These are phyloP conservation scores for Podaxis mareebaensis DNA, from an alignment of 768 basidiomycete species.

Conservation along the genomic window DNA sequence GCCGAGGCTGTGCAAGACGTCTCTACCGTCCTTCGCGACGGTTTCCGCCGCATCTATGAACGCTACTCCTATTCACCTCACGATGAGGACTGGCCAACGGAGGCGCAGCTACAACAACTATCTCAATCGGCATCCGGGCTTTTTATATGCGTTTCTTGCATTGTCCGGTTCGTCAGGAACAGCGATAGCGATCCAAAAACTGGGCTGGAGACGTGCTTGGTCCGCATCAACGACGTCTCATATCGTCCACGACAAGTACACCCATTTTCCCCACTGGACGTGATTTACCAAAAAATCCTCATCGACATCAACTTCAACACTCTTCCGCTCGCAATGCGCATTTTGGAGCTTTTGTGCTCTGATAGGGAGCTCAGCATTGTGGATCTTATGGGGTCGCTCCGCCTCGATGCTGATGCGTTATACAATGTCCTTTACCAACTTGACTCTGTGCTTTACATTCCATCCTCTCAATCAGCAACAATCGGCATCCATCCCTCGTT, in stretches of 20 bases:
- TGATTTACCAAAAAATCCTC: conserved; percentile 2
- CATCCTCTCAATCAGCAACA: neutral
- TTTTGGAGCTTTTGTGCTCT: neutral
- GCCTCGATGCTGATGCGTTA: neutral
- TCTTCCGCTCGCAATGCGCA: neutral
- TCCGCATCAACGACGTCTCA: neutral
- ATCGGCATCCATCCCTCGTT: conserved; percentile 1
- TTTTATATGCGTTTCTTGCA: neutral
- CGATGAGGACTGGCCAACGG: neutral
- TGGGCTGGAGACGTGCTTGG: neutral
- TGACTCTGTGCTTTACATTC: neutral
- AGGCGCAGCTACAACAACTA: neutral
- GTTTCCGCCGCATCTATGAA: neutral
- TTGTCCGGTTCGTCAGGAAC: neutral
- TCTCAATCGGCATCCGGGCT: neutral
- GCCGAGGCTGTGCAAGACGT: neutral
- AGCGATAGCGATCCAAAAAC: neutral
- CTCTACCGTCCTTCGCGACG: neutral
- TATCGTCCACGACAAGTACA: neutral
- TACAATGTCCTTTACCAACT: neutral
- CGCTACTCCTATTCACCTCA: neutral
- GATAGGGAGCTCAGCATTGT: neutral
- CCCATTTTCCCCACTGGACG: neutral
- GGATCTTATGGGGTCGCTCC: neutral
- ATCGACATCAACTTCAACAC: neutral